Evolutionary conservation across 257 asterid species (phyloP), one percentile per base, ranked within the genome.

Genomic region (Euphrasia confusa): DNA sequence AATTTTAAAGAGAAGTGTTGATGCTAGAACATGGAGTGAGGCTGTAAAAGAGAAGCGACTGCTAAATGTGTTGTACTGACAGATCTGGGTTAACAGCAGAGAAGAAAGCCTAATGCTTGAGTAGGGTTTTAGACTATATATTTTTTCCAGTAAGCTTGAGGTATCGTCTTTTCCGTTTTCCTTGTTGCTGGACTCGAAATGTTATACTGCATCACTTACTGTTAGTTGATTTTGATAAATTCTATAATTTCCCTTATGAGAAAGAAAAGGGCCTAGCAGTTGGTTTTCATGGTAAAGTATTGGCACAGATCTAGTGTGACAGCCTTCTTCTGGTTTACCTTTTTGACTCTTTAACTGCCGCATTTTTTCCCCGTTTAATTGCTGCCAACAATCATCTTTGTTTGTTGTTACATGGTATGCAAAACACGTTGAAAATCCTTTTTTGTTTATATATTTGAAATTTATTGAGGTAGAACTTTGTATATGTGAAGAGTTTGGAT

Each of bases 341-440:
- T 42, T 6, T 60, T 24, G 5, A 8, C 54, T 33, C 35, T 52
- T 67, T 8, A 14, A 14, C 21, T 15, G 4, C 58, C 39, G 12
- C 63, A 26, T 12, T n/a, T 33, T 37, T 40, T 17, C 2, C 24
- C 24, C 24, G 24, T 17, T 42, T 26, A 62, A 47, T 26, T 67
- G 33, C 64, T 58, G 71, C 61, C 42, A 32, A 59, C 42, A 27
- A 68, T 28, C 33, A 32, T 35, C 18, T 60, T 12, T 50, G 59
- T 68, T 33, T 33, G 9, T 33, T 33, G 39, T 33, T 33, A 6
- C 39, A 33, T 33, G 39, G 33, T 5, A 30, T 30, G 33, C 33
- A 30, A 5, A 4, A 30, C 33, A 30, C 33, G 33, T 30, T 2
- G 33, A 30, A 30, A 30, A 4, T 30, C 33, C 33, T 30, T 30